Base-by-base conservation (phyloP, 2,329 filamentous ascomycete species). In the Colletotrichum spaethianum region DNA sequence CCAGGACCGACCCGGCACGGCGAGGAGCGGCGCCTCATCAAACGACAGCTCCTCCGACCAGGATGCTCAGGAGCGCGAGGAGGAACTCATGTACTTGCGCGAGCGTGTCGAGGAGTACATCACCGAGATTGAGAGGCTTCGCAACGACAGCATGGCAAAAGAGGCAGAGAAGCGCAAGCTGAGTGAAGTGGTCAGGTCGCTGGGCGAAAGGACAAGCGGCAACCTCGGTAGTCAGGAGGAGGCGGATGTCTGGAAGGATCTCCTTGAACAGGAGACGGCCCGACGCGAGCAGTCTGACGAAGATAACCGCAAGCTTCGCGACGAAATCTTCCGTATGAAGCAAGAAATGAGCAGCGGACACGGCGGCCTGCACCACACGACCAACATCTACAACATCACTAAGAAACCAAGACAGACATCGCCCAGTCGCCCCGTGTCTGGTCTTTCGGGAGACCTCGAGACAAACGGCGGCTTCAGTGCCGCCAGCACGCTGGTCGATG, bases 181-280 rank as follows among this genome's bases (percentile, higher is more conserved):
- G 81, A 93, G 93, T 0, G 95, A 98, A 76, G 90, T 95, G 74
- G 91, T 98, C 71, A 86, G 86, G 75, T 84, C 84, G 0, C 80
- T 90, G 77, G 86, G 82, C 74, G 85, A 80, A 83, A 86, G 78
- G 79, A 88, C 79, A 73, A 86, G 78, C 80, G 89, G 83, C 77
- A 84, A 80, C 52, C 79, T 89, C 8, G 86, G 86, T 2, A 84
- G 87, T 14, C 87, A 91, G 73, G 90, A 91, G 75, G 89, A 91
- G 76, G 86, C 93, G 79, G 94, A 97, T 74, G 96, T 98, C 81
- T 98, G 94, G 93, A 98, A 97, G 80, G 96, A 98, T 77, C 90
- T 98, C 73, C 89, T 98, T 33, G 94, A 98, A 79, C 94, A 96
- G 75, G 96, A 99, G 82, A 96, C 94, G 2, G 93, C 93, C 4